phyloP scores from a whole-genome alignment of 495 filamentous ascomycete genomes.

The Tuber umbilicatum region DNA sequence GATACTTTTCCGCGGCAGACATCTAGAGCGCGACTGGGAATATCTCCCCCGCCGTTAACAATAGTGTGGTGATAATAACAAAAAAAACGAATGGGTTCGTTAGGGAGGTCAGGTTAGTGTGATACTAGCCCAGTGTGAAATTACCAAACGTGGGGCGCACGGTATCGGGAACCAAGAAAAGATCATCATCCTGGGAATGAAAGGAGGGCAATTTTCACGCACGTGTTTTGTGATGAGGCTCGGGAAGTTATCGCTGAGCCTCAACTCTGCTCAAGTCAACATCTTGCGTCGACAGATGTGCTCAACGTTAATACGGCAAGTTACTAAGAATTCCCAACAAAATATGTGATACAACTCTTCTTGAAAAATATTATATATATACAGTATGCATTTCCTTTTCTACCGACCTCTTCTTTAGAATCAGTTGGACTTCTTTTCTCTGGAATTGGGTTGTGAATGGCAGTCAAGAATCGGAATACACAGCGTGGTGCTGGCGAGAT shows the following conservation, averaged over 20 bases:
- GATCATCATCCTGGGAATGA: background rate
- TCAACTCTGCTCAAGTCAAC: background rate
- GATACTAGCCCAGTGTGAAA: background rate
- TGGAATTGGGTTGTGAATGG: background rate
- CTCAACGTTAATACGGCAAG: background rate
- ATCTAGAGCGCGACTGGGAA: background rate
- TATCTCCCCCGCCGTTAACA: background rate
- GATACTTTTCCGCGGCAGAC: background rate
- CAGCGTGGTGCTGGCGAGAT: constrained; percentile 1
- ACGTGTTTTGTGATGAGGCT: background rate
- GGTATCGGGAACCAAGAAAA: constrained; percentile 1
- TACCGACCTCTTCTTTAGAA: background rate
- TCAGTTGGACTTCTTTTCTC: background rate
- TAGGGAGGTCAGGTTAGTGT: background rate
- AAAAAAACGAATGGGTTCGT: background rate
- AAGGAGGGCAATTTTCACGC: background rate
- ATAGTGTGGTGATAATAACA: background rate
- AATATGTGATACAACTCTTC: background rate
- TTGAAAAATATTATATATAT: background rate
- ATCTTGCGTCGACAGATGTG: background rate
- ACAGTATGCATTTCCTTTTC: background rate
- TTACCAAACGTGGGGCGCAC: background rate
- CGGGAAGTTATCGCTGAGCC: background rate
- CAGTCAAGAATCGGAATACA: background rate
- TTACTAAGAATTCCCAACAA: background rate